phyloP scores from a whole-genome alignment of 2,329 filamentous ascomycete species.

The Colletotrichum aenigma region DNA sequence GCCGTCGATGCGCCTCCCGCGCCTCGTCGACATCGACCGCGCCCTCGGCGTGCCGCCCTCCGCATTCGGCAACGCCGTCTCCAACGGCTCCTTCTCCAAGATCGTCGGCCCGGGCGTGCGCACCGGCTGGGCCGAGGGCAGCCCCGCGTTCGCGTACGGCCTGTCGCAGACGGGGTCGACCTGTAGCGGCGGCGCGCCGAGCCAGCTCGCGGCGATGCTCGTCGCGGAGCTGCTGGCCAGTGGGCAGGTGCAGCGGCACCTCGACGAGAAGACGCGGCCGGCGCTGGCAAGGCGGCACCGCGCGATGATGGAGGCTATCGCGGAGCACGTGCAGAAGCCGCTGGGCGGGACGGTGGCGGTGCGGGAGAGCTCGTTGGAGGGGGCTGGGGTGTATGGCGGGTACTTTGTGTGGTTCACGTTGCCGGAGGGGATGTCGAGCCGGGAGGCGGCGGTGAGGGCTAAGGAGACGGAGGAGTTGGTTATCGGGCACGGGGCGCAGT shows the following conservation, averaged over 20 bases:
- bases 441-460: constrained; percentile 61
- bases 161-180: constrained; percentile 58
- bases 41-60: constrained; percentile 60
- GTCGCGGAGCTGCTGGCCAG: constrained; percentile 51
- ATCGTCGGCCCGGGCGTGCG: constrained; percentile 80
- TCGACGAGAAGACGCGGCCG: constrained; percentile 47
- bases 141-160: constrained; percentile 56
- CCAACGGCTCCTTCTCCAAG: constrained; percentile 92
- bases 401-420: constrained; percentile 86
- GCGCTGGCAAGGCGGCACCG: constrained; percentile 49
- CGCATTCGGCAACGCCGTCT: constrained; percentile 78
- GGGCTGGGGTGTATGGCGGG: constrained; percentile 67
- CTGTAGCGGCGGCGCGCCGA: constrained; percentile 61
- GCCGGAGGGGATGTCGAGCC: constrained; percentile 53
- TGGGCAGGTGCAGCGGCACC: constrained; percentile 48
- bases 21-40: constrained; percentile 80
- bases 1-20: constrained; percentile 61
- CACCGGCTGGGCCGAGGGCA: constrained; percentile 87
- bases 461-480: constrained; percentile 68
- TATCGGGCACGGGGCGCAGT: constrained; percentile 72
- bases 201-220: constrained; percentile 57
- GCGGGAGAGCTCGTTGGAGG: constrained; percentile 36
- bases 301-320: constrained; percentile 63
- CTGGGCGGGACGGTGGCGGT: constrained; percentile 55
- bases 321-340: constrained; percentile 59